Evolutionary conservation across 2,329 filamentous ascomycete genomes (phyloP), one percentile per base, ranked within the genome.

Genomic region (Trichoderma cornu-damae): DNA sequence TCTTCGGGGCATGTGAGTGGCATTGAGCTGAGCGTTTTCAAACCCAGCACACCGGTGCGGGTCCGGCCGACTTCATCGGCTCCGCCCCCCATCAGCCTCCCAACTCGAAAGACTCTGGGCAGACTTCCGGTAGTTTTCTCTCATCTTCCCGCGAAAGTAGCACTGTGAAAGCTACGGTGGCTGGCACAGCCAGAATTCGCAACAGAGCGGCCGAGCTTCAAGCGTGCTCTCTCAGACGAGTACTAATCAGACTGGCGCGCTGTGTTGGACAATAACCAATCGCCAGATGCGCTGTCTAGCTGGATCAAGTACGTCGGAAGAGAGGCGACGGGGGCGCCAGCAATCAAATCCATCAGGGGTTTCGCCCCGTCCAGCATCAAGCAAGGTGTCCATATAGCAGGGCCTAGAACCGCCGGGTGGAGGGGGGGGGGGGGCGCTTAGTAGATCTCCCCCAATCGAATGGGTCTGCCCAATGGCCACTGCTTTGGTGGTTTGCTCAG

Each of bases 1-100:
- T 8, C n/a, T 37, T 12, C n/a, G n/a, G n/a, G n/a, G n/a, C n/a
- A n/a, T 18, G 35, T 38, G 6, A 38, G 16, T 18, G 9, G 35
- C 35, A 18, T 38, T 38, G 35, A 18, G 16, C 5, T 38, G 35
- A 18, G 18, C n/a, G 7, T n/a, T 18, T 37, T 24, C 9, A 20
- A 43, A 43, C 37, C 26, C 38, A 20, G 37, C 49, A 43, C 37
- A 52, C 37, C 49, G 49, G 49, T 52, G 49, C 49, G 28, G 49
- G 37, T 20, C 49, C 38, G 37, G 37, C 49, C 28, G 32, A 18
- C 40, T 14, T 20, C 16, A 43, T 22, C 26, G 38, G 49, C 38
- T 18, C 49, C 37, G 18, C 38, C 49, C 35, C 49, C 24, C 12
- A 34, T 52, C 43, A 20, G 14, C n/a, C 18, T 9, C 14, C 14